phyloP scores from a whole-genome alignment of 805 yeast genomes.

The Kluyveromyces wickerhamii region DNA sequence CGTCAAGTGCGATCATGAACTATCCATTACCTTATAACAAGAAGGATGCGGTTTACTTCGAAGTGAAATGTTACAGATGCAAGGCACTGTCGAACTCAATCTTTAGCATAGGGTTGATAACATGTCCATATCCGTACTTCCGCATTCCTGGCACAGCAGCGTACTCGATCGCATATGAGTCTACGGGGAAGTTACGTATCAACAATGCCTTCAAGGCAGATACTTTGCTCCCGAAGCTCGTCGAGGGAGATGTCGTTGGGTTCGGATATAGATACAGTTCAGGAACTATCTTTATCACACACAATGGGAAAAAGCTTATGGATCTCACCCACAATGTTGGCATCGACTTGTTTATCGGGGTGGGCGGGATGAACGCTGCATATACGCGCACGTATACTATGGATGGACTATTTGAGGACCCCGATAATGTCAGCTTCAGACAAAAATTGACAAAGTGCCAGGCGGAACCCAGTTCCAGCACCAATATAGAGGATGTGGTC shows the following conservation, averaged over 20 bases:
- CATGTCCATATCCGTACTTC: constrained; percentile 69
- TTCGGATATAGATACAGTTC: constrained; percentile 76
- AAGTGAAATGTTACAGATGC: constrained; percentile 42
- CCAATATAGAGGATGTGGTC: constrained; percentile 13
- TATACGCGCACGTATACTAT: constrained; percentile 31
- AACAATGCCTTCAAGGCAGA: constrained; percentile 49
- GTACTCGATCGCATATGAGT: constrained; percentile 65
- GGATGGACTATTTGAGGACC: constrained; percentile 30
- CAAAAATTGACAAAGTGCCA: constrained; percentile 19
- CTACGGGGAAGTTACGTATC: constrained; percentile 61
- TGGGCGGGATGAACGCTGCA: constrained; percentile 34
- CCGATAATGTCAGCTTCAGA: constrained; percentile 26
- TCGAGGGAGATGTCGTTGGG: constrained; percentile 89
- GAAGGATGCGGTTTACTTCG: constrained; percentile 66
- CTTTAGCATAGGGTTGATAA: constrained; percentile 57
- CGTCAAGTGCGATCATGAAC: constrained; percentile 30
- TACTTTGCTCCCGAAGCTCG: constrained; percentile 36
- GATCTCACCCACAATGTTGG: constrained; percentile 73
- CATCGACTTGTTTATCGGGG: constrained; percentile 32
- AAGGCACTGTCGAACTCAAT: constrained; percentile 34
- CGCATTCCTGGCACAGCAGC: constrained; percentile 66
- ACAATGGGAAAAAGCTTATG: constrained; percentile 82
- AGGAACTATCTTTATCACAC: constrained; percentile 84
- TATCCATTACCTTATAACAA: constrained; percentile 35
- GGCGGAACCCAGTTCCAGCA: constrained; percentile 18